Evolutionary conservation across 2,329 filamentous ascomycete genomes (phyloP), one percentile per base, ranked within the genome.

Genomic region (Rhexocercosporidium sp.): DNA sequence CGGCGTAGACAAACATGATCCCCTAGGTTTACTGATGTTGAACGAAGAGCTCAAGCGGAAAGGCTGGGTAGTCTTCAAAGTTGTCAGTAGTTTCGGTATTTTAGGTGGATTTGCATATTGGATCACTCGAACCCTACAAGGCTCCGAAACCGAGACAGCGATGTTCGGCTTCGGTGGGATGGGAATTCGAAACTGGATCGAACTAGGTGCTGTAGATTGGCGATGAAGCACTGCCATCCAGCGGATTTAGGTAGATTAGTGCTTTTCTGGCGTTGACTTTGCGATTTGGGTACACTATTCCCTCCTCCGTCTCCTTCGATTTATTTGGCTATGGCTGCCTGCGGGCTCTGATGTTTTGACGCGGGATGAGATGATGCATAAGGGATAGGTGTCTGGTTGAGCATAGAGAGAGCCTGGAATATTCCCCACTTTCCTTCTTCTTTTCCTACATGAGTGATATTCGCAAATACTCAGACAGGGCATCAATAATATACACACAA

Each of bases 1-100:
- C 47, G 65, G 59, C 9, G 41, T 76, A 9, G 73, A 77, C 66
- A 65, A 61, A 29, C 85, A 92, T 67, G 94, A 97, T 77, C 94
- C 94, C 0, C 82, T 97, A 0, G 94, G 94, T 0, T 78, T 97
- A 41, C 83, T 96, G 61, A 84, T 89, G 69, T 85, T 94, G 70
- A 86, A 87, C 2, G 88, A 91, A 22, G 86, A 88, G 41, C 75
- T 96, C 46, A 88, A 85, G 72, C 84, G 85, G 53, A 86, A 85
- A 54, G 87, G 92, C 0, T 89, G 89, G 82, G 78, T 91, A 56
- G 85, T 91, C 0, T 81, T 96, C 44, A 91, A 94, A 76, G 82
- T 96, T 6, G 79, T 94, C 25, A 91, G 93, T 16, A 88, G 91
- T 61, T 82, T 94, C 62, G 90, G 93, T 0, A 81, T 96, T 31